Base-by-base conservation (phyloP, 352 stramenopile species). In the Pythium rishiriense region DNA sequence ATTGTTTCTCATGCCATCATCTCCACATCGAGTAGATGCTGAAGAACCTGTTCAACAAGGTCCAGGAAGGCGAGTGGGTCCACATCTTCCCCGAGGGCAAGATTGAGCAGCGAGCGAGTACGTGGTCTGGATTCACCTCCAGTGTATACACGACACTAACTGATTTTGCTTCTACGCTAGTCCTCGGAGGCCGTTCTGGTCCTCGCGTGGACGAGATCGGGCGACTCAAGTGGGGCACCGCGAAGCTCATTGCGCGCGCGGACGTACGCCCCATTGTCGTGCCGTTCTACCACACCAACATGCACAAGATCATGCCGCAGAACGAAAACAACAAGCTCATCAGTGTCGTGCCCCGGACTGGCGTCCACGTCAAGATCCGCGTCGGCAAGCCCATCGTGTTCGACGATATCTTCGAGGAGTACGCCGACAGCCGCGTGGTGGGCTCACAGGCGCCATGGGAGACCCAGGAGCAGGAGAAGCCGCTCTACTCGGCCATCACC, bases 1-100 rank as follows among this genome's bases (percentile, higher is more conserved):
- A 10, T 35, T n/a, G n/a, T n/a, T n/a, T n/a, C n/a, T n/a, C n/a
- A n/a, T n/a, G n/a, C n/a, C 31, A 35, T 10, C 31, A 11, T 35
- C 10, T 35, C 10, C 5, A 35, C 31, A 35, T 21, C 59, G 24
- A 63, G 2, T 57, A 91, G 76, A 92, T 94, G 79, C 69, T 96
- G 1, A 67, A 78, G 56, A 66, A 77, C 12, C 78, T 96, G 51
- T 94, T 93, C 50, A 68, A 96, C 43, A 91, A 93, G 56, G 78
- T 93, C 21, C 74, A 93, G 50, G 54, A 82, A 11, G 88, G 88
- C 15, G 59, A 83, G 19, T 96, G 88, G 88, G 81, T 96, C 4
- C 88, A 96, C 67, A 87, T 96, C 58, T 96, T 94, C 56, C 88
- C 88, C 0, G 88, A 96, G 73, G 88, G 88, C 55, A 90, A 92